Conservation (phyloP, 75 land plant genomes). For the Cunninghamia lanceolata region DNA sequence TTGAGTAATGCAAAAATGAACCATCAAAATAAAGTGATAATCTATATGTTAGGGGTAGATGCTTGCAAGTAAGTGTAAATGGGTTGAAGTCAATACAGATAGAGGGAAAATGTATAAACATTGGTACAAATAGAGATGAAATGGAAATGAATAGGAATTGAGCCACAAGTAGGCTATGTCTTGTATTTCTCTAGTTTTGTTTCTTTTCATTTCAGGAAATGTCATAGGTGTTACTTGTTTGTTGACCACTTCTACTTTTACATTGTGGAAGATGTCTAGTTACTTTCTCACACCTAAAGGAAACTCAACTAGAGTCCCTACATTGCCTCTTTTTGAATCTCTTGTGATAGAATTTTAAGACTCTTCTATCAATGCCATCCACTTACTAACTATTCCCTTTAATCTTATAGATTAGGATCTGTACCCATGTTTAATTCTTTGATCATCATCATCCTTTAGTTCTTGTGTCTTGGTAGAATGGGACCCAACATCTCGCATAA, state of each 20-base stretch:
- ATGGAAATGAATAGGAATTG: too few relatives aligned
- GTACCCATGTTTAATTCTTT: not conserved
- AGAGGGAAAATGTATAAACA: too few relatives aligned
- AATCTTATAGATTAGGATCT: not conserved
- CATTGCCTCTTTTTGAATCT: not conserved
- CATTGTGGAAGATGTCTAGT: not conserved
- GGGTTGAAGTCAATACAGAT: too few relatives aligned
- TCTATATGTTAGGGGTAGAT: too few relatives aligned
- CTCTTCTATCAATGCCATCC: conserved; percentile 33
- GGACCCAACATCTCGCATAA: not conserved
- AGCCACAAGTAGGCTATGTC: too few relatives aligned
- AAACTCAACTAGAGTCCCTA: not conserved
- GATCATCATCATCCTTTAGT: not conserved
- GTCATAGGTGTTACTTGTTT: not conserved
- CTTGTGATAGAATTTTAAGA: not conserved
- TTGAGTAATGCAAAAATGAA: too few relatives aligned
- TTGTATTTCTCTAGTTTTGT: not conserved
- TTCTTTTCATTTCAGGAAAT: not conserved
- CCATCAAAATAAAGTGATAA: too few relatives aligned
- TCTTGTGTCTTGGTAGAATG: not conserved
- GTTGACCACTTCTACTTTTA: not conserved
- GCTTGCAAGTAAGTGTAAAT: too few relatives aligned
- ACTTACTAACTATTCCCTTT: conserved; percentile 20
- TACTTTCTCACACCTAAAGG: not conserved
- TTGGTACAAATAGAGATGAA: too few relatives aligned